Percentiles rank a stretch among this genome's conserved stretches.
Evolutionary conservation across 768 basidiomycete species (phyloP).

Genomic region (Cantharellus cinnabarinus): DNA sequence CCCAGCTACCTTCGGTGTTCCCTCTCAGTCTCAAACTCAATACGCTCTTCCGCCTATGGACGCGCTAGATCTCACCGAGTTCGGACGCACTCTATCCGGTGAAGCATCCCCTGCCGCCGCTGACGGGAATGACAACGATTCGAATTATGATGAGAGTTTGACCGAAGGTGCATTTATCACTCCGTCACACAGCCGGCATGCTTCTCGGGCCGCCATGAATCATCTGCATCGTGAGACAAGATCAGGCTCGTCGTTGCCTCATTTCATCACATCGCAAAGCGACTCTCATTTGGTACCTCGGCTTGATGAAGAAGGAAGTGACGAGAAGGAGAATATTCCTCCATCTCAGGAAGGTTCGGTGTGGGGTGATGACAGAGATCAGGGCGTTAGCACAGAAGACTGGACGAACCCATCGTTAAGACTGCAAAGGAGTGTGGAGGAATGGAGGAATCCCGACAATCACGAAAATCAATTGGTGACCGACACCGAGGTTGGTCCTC

Average conservation of each 20-base stretch:
- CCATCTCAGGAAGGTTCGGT: neutral
- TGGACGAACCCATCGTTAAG: neutral
- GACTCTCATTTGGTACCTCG: neutral
- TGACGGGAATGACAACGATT: slow-evolving; percentile 5
- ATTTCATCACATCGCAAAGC: neutral
- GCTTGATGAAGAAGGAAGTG: neutral
- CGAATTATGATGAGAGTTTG: slow-evolving; percentile 12
- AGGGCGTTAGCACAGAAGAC: neutral
- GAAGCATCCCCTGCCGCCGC: neutral
- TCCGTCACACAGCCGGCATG: slow-evolving; percentile 6
- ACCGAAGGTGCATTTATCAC: slow-evolving; percentile 6
- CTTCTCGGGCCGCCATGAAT: slow-evolving; percentile 4
- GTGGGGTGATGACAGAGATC: neutral
- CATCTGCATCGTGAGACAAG: neutral
- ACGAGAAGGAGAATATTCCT: slow-evolving; percentile 3
- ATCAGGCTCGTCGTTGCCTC: too few species aligned
- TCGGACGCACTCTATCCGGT: slow-evolving; percentile 13
- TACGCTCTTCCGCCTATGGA: neutral
- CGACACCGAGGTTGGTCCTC: neutral
- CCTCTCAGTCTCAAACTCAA: neutral
- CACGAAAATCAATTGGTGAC: neutral
- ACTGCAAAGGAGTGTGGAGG: neutral
- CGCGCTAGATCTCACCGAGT: neutral
- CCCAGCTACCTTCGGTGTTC: neutral
- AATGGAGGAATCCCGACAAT: neutral